Evolutionary conservation across 371 early-diverging fungal genomes (phyloP).

Genomic region (Rhizopus microsporus): DNA sequence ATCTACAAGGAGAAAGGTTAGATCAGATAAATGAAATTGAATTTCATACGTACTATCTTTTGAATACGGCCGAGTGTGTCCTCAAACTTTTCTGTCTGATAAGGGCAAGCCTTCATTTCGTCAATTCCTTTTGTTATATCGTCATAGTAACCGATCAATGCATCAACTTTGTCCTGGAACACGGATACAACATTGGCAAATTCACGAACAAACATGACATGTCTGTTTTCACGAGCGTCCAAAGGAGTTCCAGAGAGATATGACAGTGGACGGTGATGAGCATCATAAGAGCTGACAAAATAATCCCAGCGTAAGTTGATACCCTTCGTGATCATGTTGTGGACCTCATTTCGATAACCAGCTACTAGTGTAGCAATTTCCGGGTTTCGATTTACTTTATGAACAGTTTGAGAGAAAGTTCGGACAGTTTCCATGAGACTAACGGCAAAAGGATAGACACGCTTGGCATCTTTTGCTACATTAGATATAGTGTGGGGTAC

Average conservation of each 20-base stretch:
- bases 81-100: conserved; percentile 67
- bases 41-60: conserved; percentile 53
- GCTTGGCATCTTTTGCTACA: conserved; percentile 94
- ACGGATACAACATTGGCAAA: conserved; percentile 86
- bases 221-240: conserved; percentile 80
- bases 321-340: conserved; percentile 86
- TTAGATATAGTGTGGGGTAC: conserved; percentile 93
- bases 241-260: conserved; percentile 52
- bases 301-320: conserved; percentile 93
- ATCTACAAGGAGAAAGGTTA: conserved; percentile 42
- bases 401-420: conserved; percentile 88
- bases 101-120: conserved; percentile 84
- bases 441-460: conserved; percentile 97
- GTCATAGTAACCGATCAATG: conserved; percentile 78
- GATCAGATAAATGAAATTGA: conserved; percentile 11
- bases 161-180: conserved; percentile 95
- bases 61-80: conserved; percentile 82
- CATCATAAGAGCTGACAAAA: conserved; percentile 85
- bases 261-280: conserved; percentile 53
- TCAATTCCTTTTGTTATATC: conserved; percentile 79
- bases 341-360: conserved; percentile 90
- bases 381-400: conserved; percentile 76
- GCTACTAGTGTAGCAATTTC: conserved; percentile 84
- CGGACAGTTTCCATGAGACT: conserved; percentile 93
- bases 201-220: conserved; percentile 93